These are phyloP conservation scores for Claviceps paspali DNA, from an alignment of 2,329 filamentous ascomycete species.

Conservation along the genomic window DNA sequence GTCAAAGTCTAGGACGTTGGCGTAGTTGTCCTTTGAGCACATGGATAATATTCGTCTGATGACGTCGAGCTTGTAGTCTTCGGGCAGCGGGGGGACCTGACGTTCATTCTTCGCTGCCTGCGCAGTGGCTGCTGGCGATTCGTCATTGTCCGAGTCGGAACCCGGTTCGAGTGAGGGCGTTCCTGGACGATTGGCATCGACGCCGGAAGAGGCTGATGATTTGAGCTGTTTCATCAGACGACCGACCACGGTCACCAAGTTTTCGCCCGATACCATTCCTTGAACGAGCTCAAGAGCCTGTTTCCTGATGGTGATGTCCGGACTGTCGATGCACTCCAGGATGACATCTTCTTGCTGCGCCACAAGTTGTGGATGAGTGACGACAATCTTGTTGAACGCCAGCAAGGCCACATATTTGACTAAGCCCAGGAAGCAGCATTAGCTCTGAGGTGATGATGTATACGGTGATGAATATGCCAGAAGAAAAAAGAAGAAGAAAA, in stretches of 20 bases:
- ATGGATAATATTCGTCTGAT: constrained; percentile 73
- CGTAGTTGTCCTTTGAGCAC: constrained; percentile 81
- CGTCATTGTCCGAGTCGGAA: constrained; percentile 35
- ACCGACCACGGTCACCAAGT: constrained; percentile 69
- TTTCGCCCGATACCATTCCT: constrained; percentile 84
- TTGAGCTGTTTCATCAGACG: constrained; percentile 78
- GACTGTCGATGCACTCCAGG: constrained; percentile 86
- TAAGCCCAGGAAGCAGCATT: constrained; percentile 22
- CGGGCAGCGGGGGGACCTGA: constrained; percentile 50
- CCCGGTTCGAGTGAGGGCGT: constrained; percentile 30
- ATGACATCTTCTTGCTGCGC: constrained; percentile 92
- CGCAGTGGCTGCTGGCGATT: constrained; percentile 26
- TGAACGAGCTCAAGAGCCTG: constrained; percentile 83
- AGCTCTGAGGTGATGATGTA: background rate
- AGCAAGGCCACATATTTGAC: constrained; percentile 95
- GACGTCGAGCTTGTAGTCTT: constrained; percentile 74
- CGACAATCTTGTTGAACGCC: constrained; percentile 88
- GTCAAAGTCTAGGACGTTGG: constrained; percentile 77
- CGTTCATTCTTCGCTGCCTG: constrained; percentile 18
- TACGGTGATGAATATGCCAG: too few species aligned
- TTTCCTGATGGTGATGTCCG: constrained; percentile 89
- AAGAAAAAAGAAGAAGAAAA: too few species aligned
- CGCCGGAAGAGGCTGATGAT: too few species aligned
- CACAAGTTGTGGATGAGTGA: constrained; percentile 76
- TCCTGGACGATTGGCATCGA: constrained; percentile 17